Conservation (phyloP, 1,284 basidiomycete species). For the Tylopilus orsonianus region DNA sequence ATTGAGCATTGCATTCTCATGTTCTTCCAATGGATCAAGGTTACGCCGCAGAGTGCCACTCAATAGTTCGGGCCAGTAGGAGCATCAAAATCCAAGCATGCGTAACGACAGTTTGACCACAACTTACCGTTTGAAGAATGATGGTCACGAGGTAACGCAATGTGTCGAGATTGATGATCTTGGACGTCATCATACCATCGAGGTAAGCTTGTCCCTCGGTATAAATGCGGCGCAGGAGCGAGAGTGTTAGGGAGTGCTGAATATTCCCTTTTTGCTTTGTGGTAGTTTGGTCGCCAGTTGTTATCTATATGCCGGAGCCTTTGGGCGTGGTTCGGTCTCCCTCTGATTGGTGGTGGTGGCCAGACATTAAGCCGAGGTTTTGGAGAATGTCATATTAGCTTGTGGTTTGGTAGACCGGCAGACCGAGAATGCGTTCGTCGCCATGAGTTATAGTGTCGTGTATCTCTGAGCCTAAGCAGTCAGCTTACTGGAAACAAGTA, state of each 20-base stretch:
- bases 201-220: conserved; percentile 58
- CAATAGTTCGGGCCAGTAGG: conserved; percentile 2
- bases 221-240: conserved; percentile 54
- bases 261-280: conserved; percentile 39
- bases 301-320: conserved; percentile 76
- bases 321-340: conserved; percentile 93
- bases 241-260: conserved; percentile 50
- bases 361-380: too few relatives aligned
- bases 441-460: too few relatives aligned
- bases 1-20: conserved; percentile 65
- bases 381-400: too few relatives aligned
- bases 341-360: too few relatives aligned
- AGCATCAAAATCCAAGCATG: not conserved
- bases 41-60: conserved; percentile 58
- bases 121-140: not conserved
- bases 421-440: too few relatives aligned
- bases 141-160: conserved; percentile 6
- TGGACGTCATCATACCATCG: conserved; percentile 44
- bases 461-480: too few relatives aligned
- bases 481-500: too few relatives aligned
- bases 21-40: conserved; percentile 70
- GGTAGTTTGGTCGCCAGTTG: conserved; percentile 62
- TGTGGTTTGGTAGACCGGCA: too few relatives aligned
- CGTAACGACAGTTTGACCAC: not conserved
- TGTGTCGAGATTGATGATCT: conserved; percentile 7